Conservation (phyloP, 2,329 filamentous ascomycete genomes). For the Venturia carpophila region DNA sequence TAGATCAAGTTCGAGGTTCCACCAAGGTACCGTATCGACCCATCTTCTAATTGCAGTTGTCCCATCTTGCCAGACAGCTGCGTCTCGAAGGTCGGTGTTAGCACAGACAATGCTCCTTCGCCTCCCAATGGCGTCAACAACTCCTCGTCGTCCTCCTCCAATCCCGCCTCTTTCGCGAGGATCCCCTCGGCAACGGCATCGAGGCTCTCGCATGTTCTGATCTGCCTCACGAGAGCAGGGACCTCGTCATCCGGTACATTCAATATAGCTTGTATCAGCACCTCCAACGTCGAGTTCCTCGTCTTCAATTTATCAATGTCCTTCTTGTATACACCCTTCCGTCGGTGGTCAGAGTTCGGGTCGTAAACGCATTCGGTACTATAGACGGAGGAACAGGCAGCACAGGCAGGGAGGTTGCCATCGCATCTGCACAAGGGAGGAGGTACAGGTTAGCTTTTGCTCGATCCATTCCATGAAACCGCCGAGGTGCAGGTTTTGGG, state of each 20-base stretch:
- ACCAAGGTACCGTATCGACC: constrained; percentile 81
- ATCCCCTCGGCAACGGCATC: constrained; percentile 57
- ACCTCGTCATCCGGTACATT: constrained; percentile 88
- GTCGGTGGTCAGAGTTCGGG: constrained; percentile 88
- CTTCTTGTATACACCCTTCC: constrained; percentile 94
- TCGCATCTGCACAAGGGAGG: constrained; percentile 51
- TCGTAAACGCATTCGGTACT: constrained; percentile 88
- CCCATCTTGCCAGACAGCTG: constrained; percentile 91
- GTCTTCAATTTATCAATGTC: constrained; percentile 85
- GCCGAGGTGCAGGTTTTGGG: background rate
- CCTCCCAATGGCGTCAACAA: constrained; percentile 37
- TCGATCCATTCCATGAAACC: background rate
- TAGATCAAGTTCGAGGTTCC: constrained; percentile 92
- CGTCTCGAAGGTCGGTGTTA: constrained; percentile 52
- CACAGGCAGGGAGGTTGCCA: constrained; percentile 82
- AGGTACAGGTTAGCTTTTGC: constrained; percentile 2
- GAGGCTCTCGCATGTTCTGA: constrained; percentile 73
- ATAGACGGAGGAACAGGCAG: constrained; percentile 93
- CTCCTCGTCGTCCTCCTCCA: constrained; percentile 32
- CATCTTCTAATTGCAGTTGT: constrained; percentile 78
- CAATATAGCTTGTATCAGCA: constrained; percentile 85
- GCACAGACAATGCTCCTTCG: constrained; percentile 21
- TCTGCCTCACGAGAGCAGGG: constrained; percentile 69
- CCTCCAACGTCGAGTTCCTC: constrained; percentile 77
- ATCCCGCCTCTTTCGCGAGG: constrained; percentile 44